Evolutionary conservation across 2,329 filamentous ascomycete species (phyloP).

Genomic region (Ramularia endophylla): DNA sequence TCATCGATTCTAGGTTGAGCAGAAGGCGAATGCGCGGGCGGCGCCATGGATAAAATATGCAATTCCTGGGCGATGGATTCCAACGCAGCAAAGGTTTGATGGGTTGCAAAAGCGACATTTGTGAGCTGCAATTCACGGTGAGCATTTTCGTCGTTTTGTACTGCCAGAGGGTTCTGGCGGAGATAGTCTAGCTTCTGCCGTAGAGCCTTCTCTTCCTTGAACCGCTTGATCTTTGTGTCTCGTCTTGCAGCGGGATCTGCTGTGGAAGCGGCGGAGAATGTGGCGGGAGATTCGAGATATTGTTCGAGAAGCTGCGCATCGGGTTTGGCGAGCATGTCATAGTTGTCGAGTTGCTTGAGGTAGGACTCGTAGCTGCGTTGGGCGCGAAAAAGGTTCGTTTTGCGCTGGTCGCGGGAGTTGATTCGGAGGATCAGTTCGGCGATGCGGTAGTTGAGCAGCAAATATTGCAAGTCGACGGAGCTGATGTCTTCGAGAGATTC

Average conservation of each 20-base stretch:
- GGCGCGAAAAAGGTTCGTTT: conserved; percentile 56
- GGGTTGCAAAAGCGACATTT: conserved; percentile 64
- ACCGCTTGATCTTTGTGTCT: conserved; percentile 79
- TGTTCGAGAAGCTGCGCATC: conserved; percentile 65
- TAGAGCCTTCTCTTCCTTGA: conserved; percentile 77
- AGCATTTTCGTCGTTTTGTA: conserved; percentile 77
- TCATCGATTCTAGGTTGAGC: conserved; percentile 29
- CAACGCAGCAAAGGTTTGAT: conserved; percentile 79
- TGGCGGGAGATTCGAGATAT: conserved; percentile 65
- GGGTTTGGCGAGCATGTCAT: conserved; percentile 60
- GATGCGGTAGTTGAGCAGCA: conserved; percentile 70
- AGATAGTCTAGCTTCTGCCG: conserved; percentile 74
- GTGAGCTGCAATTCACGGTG: conserved; percentile 73
- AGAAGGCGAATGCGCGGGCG: conserved; percentile 38
- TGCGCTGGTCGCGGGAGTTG: conserved; percentile 54
- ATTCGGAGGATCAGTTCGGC: conserved; percentile 73
- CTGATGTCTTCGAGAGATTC: conserved; percentile 82
- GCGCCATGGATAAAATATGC: conserved; percentile 72
- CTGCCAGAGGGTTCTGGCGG: conserved; percentile 51
- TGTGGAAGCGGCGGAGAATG: conserved; percentile 65
- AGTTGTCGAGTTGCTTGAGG: conserved; percentile 69
- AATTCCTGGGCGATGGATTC: conserved; percentile 81
- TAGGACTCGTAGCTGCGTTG: conserved; percentile 71
- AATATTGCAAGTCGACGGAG: conserved; percentile 76
- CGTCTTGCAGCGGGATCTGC: conserved; percentile 63